A percentile compares a stretch with the other conserved stretches of the same genome.
These are phyloP conservation scores for Globisporangium iwayamae DNA, from an alignment of 352 stramenopile genomes.

Conservation along the genomic window DNA sequence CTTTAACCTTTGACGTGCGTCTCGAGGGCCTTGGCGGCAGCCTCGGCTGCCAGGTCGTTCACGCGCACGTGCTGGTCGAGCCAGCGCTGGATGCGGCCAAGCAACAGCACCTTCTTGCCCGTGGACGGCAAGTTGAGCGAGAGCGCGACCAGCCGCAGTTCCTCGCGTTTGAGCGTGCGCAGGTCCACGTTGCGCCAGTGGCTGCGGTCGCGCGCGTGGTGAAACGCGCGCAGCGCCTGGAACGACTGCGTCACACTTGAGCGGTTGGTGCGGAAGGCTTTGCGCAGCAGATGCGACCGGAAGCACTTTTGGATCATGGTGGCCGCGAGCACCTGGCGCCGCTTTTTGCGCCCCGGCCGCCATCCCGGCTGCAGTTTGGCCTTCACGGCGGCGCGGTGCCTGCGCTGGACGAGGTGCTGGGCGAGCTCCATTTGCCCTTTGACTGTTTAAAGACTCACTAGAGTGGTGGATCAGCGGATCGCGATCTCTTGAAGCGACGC, in stretches of 20 bases:
- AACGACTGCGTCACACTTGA: conserved; percentile 47
- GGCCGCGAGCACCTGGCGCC: conserved; percentile 41
- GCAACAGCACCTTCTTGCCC: conserved; percentile 73
- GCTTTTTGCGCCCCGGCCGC: conserved; percentile 33
- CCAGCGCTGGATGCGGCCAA: conserved; percentile 73
- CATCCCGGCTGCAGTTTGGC: conserved; percentile 62
- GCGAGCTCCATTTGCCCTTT: not conserved
- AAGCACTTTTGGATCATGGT: conserved; percentile 73
- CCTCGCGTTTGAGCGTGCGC: conserved; percentile 51
- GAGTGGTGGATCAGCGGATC: not conserved
- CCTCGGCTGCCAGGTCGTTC: conserved; percentile 56
- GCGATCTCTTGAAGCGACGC: not conserved
- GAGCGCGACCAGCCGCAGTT: conserved; percentile 56
- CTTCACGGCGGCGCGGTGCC: conserved; percentile 21
- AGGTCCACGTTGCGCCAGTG: conserved; percentile 61
- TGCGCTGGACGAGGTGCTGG: conserved; percentile 15
- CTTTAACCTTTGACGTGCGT: conserved; percentile 42
- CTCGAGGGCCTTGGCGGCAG: conserved; percentile 49
- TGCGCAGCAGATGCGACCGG: conserved; percentile 54
- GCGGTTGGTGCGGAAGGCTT: conserved; percentile 47
- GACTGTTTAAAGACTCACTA: not conserved
- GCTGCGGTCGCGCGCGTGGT: conserved; percentile 41
- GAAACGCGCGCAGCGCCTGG: conserved; percentile 44
- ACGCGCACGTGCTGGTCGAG: conserved; percentile 59
- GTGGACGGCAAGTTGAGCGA: conserved; percentile 68